Conservation (phyloP, 176 grass and related monocot genomes). For the Ensete ventricosum region DNA sequence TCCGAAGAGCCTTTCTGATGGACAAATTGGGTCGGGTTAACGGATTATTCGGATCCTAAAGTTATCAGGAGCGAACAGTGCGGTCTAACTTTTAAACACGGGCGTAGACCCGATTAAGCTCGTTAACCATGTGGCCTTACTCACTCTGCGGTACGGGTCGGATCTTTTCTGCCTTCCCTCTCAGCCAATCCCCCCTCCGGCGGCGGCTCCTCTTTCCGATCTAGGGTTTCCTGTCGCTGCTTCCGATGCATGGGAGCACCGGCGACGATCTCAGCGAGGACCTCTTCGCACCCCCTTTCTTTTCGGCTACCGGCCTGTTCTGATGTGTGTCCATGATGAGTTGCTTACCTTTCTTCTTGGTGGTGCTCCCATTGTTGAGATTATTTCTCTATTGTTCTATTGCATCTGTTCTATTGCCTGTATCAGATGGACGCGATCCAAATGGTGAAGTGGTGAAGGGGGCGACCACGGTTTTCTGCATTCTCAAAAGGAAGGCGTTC, state of each 20-base stretch:
- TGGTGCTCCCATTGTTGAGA: too few relatives aligned
- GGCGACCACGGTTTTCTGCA: constrained; percentile 76
- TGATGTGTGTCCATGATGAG: neutral
- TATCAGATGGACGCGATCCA: constrained; percentile 52
- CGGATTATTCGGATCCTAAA: too few relatives aligned
- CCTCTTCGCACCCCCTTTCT: neutral
- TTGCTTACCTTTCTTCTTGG: neutral
- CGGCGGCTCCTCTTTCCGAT: neutral
- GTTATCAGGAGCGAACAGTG: too few relatives aligned
- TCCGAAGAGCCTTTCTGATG: too few relatives aligned
- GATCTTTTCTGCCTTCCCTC: too few relatives aligned
- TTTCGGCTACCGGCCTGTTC: constrained; percentile 1
- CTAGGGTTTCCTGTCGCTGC: neutral
- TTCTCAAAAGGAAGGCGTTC: constrained; percentile 76
- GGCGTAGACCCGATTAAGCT: too few relatives aligned
- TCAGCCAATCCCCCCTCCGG: too few relatives aligned
- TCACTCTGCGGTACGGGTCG: too few relatives aligned
- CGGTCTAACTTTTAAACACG: too few relatives aligned
- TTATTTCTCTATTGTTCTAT: neutral
- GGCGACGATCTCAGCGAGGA: neutral
- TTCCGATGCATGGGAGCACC: neutral
- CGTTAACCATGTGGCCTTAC: too few relatives aligned
- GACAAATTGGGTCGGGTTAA: too few relatives aligned
- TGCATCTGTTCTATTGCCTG: constrained; percentile 1
- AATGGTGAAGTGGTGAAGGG: constrained; percentile 57